These are phyloP conservation scores for Thielaviopsis populi DNA, from an alignment of 2,329 filamentous ascomycete genomes.

Conservation along the genomic window DNA sequence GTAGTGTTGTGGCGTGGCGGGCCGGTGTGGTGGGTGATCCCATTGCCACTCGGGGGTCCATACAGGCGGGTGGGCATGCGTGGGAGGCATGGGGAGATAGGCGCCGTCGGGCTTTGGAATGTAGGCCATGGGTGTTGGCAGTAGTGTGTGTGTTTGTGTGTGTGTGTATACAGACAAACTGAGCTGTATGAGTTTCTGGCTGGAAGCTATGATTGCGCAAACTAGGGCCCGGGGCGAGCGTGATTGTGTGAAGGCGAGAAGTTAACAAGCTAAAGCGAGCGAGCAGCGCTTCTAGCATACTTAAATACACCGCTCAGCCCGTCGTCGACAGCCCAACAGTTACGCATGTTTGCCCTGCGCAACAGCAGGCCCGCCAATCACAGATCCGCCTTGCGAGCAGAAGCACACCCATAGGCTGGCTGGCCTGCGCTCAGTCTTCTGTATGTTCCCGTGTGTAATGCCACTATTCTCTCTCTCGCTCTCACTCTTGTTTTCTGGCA, in stretches of 20 bases:
- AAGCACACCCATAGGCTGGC: neutral
- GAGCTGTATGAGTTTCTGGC: neutral
- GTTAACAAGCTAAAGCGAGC: neutral
- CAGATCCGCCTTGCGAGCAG: neutral
- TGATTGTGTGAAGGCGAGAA: neutral
- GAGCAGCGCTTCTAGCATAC: neutral
- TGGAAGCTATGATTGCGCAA: neutral
- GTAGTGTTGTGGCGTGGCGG: neutral
- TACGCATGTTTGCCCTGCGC: neutral
- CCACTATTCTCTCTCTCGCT: neutral
- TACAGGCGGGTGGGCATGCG: neutral
- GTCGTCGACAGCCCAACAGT: neutral
- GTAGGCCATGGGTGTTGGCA: slow-evolving; percentile 1
- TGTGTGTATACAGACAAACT: neutral
- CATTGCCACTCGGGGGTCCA: slow-evolving; percentile 8
- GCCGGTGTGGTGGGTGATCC: neutral
- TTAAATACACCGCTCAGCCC: neutral
- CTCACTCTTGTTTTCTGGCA: neutral
- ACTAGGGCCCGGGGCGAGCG: neutral
- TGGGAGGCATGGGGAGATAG: slow-evolving; percentile 7
- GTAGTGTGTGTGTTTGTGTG: neutral
- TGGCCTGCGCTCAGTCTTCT: neutral
- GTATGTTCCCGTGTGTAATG: neutral
- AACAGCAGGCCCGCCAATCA: neutral
- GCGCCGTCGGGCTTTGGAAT: neutral